A percentile compares a stretch with the other conserved stretches of the same genome.
Conservation (phyloP, 495 filamentous ascomycete genomes). For the Penicillium canariense region DNA sequence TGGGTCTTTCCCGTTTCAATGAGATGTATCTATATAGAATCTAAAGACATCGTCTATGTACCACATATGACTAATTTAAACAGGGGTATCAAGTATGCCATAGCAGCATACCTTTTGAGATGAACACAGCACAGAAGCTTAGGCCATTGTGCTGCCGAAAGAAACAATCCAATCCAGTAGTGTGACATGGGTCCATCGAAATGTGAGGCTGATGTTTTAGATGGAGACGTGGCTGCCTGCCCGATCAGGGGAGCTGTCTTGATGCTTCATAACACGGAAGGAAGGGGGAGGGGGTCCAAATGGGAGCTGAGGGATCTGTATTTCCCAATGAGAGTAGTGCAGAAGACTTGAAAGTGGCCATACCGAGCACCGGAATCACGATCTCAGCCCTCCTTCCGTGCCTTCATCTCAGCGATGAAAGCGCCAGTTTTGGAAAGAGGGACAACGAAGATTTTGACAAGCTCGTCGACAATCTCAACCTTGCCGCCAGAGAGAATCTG, state of each 20-base stretch:
- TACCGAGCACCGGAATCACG: background rate
- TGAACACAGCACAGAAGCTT: background rate
- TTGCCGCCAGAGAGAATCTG: slow-evolving; percentile 74
- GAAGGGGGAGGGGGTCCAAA: too few species aligned
- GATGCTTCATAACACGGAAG: too few species aligned
- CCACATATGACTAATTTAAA: slow-evolving; percentile 1
- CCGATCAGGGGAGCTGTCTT: too few species aligned
- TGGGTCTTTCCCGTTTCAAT: background rate
- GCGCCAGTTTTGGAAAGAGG: slow-evolving; percentile 60
- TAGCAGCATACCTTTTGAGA: background rate
- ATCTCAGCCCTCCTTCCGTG: slow-evolving; percentile 45
- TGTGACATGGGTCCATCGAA: too few species aligned
- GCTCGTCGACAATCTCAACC: slow-evolving; percentile 81
- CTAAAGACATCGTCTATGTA: slow-evolving; percentile 12
- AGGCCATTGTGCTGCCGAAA: background rate
- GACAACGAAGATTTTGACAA: slow-evolving; percentile 78
- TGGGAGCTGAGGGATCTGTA: too few species aligned
- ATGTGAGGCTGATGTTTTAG: too few species aligned
- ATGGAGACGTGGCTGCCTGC: too few species aligned
- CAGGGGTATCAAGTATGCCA: slow-evolving; percentile 11
- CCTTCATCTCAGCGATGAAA: slow-evolving; percentile 87
- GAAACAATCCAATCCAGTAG: background rate
- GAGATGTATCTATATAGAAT: slow-evolving; percentile 6
- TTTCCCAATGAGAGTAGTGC: background rate
- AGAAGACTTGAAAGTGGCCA: background rate